These are phyloP conservation scores for Pulicaria dysenterica DNA, from an alignment of 129 eudicot genomes.

Conservation along the genomic window DNA sequence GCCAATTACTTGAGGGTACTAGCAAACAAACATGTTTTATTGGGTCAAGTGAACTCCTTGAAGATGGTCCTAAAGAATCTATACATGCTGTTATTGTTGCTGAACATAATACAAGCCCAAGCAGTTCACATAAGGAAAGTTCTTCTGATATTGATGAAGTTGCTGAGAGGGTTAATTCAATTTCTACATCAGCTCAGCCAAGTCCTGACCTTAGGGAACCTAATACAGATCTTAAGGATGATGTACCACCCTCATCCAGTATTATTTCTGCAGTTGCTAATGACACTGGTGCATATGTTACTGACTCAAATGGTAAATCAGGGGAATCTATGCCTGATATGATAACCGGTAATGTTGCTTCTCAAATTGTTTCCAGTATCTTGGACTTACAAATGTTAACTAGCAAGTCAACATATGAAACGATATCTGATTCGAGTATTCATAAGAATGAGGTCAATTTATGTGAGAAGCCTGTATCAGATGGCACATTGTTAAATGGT, in stretches of 20 bases:
- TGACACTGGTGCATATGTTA: conserved; percentile 19
- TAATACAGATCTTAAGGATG: conserved; percentile 24
- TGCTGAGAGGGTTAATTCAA: conserved; percentile 18
- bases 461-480: conserved; percentile 34
- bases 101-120: conserved; percentile 12
- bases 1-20: conserved; percentile 20
- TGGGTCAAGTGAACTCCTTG: conserved; percentile 19
- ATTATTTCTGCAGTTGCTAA: conserved; percentile 22
- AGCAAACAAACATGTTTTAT: conserved; percentile 29
- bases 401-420: conserved; percentile 28
- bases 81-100: background rate
- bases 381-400: conserved; percentile 21
- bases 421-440: conserved; percentile 17
- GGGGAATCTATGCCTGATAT: conserved; percentile 34
- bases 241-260: conserved; percentile 19
- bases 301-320: conserved; percentile 31
- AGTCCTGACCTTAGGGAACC: conserved; percentile 21
- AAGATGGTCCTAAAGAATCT: conserved; percentile 33
- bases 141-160: conserved; percentile 32
- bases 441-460: conserved; percentile 22
- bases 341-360: conserved; percentile 29
- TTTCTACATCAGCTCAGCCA: conserved; percentile 16
- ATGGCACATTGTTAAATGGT: conserved; percentile 28
- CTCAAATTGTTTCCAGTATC: conserved; percentile 26
- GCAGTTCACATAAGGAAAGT: conserved; percentile 38